Percentiles rank a stretch among this genome's conserved stretches.
These are phyloP conservation scores for Aspergillus sp. DNA, from an alignment of 2,329 filamentous ascomycete genomes.

Conservation along the genomic window DNA sequence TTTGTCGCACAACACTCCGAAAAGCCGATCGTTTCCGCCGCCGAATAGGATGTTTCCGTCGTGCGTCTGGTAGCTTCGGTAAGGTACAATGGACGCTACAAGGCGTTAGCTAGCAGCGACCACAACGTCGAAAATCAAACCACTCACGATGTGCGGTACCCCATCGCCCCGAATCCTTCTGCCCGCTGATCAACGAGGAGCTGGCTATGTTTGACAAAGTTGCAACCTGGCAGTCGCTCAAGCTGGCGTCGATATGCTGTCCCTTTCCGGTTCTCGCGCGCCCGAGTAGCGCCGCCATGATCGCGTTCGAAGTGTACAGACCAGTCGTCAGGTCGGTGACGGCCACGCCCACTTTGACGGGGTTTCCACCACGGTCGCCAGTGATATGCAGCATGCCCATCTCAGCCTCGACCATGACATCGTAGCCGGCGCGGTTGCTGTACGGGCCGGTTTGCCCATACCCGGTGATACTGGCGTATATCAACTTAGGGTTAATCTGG, in stretches of 20 bases:
- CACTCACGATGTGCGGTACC: slow-evolving; percentile 81
- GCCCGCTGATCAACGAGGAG: slow-evolving; percentile 76
- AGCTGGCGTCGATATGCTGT: slow-evolving; percentile 82
- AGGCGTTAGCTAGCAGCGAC: slow-evolving; percentile 17
- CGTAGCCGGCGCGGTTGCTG: slow-evolving; percentile 78
- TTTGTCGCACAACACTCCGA: slow-evolving; percentile 49
- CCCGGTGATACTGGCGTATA: slow-evolving; percentile 94
- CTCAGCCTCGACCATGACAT: slow-evolving; percentile 98
- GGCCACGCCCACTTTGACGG: slow-evolving; percentile 94
- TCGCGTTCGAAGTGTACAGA: slow-evolving; percentile 86
- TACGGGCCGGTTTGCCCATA: slow-evolving; percentile 96
- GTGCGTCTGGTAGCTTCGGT: slow-evolving; percentile 64
- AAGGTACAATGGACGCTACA: slow-evolving; percentile 88
- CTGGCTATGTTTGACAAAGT: slow-evolving; percentile 93
- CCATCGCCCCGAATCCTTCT: slow-evolving; percentile 84
- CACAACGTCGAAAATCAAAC: background rate
- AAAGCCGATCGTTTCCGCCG: slow-evolving; percentile 55
- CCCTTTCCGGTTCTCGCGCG: slow-evolving; percentile 66
- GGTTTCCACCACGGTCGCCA: slow-evolving; percentile 73
- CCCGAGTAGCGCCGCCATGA: slow-evolving; percentile 84
- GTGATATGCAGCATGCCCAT: slow-evolving; percentile 99
- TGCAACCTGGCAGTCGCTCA: slow-evolving; percentile 92
- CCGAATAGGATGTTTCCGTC: slow-evolving; percentile 57
- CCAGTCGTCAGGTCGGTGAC: slow-evolving; percentile 95
- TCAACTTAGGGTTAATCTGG: slow-evolving; percentile 72